Base-by-base conservation (phyloP, 805 yeast species). In the Sugiyamaella chiloensis region DNA sequence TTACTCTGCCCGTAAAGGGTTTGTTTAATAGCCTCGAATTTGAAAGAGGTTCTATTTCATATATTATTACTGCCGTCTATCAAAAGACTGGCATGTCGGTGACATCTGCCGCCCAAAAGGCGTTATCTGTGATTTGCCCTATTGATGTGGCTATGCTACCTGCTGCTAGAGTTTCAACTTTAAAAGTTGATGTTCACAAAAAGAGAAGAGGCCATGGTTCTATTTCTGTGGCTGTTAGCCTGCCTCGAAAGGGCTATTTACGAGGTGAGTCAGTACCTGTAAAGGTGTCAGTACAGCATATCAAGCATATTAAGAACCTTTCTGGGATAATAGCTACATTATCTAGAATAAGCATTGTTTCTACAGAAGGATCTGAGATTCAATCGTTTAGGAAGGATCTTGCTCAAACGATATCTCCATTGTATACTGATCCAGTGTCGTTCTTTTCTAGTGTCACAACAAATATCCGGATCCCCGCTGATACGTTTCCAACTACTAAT, bases 261-360 rank as follows among this genome's bases (percentile, higher is more conserved):
- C 73, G 89, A 26, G 96, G 96, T 20, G 96, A 89, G 60, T 61
- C 74, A 1, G 78, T 90, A 0, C 93, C 95, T 0, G 75, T 90
- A 9, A 81, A 79, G 56, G 68, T 90, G 24, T 65, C 72, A 23
- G 70, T 89, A 35, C 72, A 78, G 40, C 96, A 89, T 63, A 76
- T 84, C 54, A 83, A 85, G 63, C 77, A 79, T 49, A 73, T 87
- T 24, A 80, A 81, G 57, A 83, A 82, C 54, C 66, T 83, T 11
- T 78, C 79, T 36, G 96, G 96, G 0, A 72, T 88, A 2, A 85
- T 88, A 4, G 76, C 85, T 9, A 88, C 96, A 0, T 69, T 89
- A 42, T 86, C 87, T 6, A 70, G 97, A 48, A 81, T 90, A 4
- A 86, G 95, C 54, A 72, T 93, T 11, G 76, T 83, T 29, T 74